A percentile compares a stretch with the other conserved stretches of the same genome.
These are phyloP conservation scores for Nelumbo lutea DNA, from an alignment of 164 flowering plant species.

Conservation along the genomic window DNA sequence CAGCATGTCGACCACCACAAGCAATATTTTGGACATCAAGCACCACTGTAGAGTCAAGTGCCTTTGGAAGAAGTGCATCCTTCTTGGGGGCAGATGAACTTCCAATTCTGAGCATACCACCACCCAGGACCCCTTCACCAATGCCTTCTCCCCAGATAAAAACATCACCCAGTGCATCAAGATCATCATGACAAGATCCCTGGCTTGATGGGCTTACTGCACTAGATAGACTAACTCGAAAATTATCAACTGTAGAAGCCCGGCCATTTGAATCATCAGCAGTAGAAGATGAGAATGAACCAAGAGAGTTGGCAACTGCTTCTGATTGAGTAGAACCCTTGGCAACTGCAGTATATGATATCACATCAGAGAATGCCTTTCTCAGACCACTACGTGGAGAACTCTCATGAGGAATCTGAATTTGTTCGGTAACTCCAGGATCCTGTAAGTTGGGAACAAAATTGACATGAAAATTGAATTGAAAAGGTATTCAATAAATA, in stretches of 20 bases:
- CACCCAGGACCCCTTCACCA: conserved; percentile 66
- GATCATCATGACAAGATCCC: conserved; percentile 69
- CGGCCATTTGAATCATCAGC: conserved; percentile 49
- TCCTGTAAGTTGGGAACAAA: conserved; percentile 36
- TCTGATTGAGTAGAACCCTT: conserved; percentile 38
- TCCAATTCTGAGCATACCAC: conserved; percentile 45
- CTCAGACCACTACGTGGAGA: conserved; percentile 49
- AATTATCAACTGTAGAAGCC: conserved; percentile 52
- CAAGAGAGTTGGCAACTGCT: conserved; percentile 25
- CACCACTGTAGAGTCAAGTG: conserved; percentile 67
- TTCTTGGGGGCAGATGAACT: conserved; percentile 29
- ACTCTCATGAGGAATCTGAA: conserved; percentile 36
- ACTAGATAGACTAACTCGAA: conserved; percentile 87
- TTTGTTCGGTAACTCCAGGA: conserved; percentile 42
- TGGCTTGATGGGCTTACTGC: conserved; percentile 91
- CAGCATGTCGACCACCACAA: conserved; percentile 83
- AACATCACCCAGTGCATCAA: conserved; percentile 83
- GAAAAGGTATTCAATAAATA: not conserved
- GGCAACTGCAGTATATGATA: conserved; percentile 48
- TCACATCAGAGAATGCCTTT: conserved; percentile 71
- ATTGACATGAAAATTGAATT: not conserved
- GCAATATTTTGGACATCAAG: conserved; percentile 77
- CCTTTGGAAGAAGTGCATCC: conserved; percentile 72
- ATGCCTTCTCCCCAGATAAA: conserved; percentile 86
- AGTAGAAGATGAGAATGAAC: conserved; percentile 29